phyloP scores from a whole-genome alignment of 148 eudicot genomes.

The Polygonum maritimum region DNA sequence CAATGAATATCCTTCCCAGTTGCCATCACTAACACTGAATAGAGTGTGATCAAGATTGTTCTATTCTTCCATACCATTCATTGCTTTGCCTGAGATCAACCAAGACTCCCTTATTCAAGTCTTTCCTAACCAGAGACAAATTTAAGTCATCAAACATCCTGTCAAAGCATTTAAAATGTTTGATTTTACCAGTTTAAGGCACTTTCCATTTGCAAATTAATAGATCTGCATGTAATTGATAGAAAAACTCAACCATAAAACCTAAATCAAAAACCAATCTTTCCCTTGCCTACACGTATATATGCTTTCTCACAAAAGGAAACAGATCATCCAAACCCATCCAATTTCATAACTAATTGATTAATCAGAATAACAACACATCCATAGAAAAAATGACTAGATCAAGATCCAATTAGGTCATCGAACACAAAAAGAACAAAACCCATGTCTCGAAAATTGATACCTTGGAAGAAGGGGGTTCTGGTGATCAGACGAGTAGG shows the following conservation, averaged over 20 bases:
- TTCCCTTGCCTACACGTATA: background rate
- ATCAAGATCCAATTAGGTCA: too few species aligned
- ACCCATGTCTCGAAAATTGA: too few species aligned
- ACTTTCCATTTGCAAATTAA: background rate
- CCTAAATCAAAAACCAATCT: background rate
- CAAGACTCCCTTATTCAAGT: background rate
- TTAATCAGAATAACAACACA: background rate
- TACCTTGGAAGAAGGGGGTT: constrained; percentile 43
- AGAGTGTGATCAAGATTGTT: background rate
- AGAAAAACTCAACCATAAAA: background rate
- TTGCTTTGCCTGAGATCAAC: background rate
- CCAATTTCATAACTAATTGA: background rate
- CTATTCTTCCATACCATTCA: background rate
- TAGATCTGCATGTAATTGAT: background rate
- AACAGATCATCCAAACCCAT: background rate
- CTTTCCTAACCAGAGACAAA: background rate
- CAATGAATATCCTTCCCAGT: background rate
- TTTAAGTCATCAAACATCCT: background rate
- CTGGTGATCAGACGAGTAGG: constrained; percentile 30
- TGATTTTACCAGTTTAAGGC: background rate
- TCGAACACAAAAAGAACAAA: too few species aligned
- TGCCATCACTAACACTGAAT: background rate
- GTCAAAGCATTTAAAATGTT: background rate
- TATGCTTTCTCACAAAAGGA: background rate
- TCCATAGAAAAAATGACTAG: background rate